These are phyloP conservation scores for Exserohilum rostratum DNA, from an alignment of 2,329 filamentous ascomycete species.

Conservation along the genomic window DNA sequence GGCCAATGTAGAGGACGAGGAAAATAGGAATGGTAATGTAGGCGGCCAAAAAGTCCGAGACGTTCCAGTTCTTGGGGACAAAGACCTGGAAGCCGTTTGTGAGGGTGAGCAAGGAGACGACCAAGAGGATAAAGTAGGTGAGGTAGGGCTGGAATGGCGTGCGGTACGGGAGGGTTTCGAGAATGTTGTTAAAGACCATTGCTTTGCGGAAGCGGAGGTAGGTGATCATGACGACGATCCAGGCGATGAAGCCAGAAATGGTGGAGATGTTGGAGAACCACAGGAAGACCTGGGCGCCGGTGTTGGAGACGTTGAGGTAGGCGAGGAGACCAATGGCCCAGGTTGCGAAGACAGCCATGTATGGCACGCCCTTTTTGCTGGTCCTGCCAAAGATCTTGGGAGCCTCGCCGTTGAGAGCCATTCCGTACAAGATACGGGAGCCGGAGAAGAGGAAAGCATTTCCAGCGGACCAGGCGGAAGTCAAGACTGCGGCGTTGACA, in stretches of 20 bases:
- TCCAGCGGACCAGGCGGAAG: constrained; percentile 72
- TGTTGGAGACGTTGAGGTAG: constrained; percentile 57
- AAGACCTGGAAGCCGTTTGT: constrained; percentile 61
- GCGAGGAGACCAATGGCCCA: constrained; percentile 54
- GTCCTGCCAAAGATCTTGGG: constrained; percentile 58
- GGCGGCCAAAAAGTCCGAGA: constrained; percentile 58
- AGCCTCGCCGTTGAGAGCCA: constrained; percentile 58
- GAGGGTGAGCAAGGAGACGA: constrained; percentile 47
- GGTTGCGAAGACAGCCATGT: constrained; percentile 46
- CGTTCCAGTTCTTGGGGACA: constrained; percentile 49
- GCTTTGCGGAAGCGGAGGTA: constrained; percentile 64
- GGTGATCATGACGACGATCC: constrained; percentile 62
- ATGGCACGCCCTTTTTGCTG: constrained; percentile 52
- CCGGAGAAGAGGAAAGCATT: constrained; percentile 69
- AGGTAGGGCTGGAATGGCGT: constrained; percentile 58
- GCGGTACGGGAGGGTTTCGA: constrained; percentile 60
- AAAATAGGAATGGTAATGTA: constrained; percentile 55
- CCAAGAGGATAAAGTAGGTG: constrained; percentile 64
- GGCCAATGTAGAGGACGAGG: constrained; percentile 41
- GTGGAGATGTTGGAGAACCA: constrained; percentile 76
- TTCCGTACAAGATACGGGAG: constrained; percentile 58
- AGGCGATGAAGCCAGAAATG: constrained; percentile 61
- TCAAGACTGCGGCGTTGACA: constrained; percentile 78
- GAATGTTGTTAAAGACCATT: constrained; percentile 59
- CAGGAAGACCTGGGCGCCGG: constrained; percentile 60